Evolutionary conservation across 192 early-diverging fungal species (phyloP).

Genomic region (Entomortierella chlamydospora): DNA sequence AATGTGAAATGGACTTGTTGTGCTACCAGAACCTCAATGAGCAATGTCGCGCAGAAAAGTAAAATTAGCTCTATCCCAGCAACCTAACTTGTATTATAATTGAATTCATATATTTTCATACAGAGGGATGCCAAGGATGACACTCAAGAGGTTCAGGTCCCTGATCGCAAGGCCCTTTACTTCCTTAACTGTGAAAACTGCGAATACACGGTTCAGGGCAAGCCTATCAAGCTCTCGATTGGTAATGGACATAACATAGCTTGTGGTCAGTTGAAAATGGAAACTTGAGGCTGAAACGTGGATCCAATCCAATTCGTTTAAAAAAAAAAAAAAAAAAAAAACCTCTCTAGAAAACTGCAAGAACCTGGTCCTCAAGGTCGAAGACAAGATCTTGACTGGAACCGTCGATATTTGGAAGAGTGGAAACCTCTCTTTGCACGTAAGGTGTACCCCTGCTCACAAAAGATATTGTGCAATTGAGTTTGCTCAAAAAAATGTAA

Average conservation of each 20-base stretch:
- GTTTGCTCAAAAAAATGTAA: too few relatives aligned
- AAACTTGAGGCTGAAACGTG: too few relatives aligned
- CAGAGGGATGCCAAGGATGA: slow-evolving; percentile 31
- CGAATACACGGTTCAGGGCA: slow-evolving; percentile 34
- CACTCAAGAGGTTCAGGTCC: slow-evolving; percentile 14
- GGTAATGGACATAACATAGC: slow-evolving; percentile 16
- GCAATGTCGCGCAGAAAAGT: too few relatives aligned
- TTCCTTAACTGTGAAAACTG: slow-evolving; percentile 49
- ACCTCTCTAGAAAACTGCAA: slow-evolving; percentile 37
- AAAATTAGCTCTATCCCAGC: too few relatives aligned
- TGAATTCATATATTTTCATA: background rate
- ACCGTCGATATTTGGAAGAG: slow-evolving; percentile 49
- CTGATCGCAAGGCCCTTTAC: slow-evolving; percentile 41
- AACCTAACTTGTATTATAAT: too few relatives aligned
- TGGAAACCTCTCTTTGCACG: slow-evolving; percentile 27
- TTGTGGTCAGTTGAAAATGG: too few relatives aligned
- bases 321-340: too few relatives aligned
- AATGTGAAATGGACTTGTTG: background rate
- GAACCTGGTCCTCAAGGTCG: slow-evolving; percentile 34
- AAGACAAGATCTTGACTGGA: slow-evolving; percentile 49
- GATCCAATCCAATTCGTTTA: too few relatives aligned
- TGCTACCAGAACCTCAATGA: background rate
- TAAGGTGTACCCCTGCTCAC: slow-evolving; percentile 1
- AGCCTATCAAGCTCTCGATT: slow-evolving; percentile 46
- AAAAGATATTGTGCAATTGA: background rate